Evolutionary conservation across 2,329 filamentous ascomycete species (phyloP), one percentile per base, ranked within the genome.

Genomic region (Triangularia setosa): DNA sequence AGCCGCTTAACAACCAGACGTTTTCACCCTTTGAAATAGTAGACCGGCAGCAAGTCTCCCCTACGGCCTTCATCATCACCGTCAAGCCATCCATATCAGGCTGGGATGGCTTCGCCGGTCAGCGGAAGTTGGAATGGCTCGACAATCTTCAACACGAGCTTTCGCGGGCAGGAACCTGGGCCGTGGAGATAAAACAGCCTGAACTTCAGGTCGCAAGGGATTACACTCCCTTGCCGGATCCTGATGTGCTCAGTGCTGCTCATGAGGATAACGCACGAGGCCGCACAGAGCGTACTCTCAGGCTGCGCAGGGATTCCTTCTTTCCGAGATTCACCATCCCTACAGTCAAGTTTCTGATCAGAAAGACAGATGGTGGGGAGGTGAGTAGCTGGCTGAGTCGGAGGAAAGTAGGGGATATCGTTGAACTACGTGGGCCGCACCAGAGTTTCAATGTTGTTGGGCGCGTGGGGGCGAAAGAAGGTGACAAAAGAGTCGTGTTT

Each of bases 141-240:
- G 40, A 40, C 11, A 40, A 5, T 2, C 35, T 40, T 14, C 35
- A 48, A 18, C 70, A 77, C 11, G 81, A 81, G 24, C 89, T 87
- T 85, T 76, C 77, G 53, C 81, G 85, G 54, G 81, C 84, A 63
- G 90, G 90, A 4, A 83, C 96, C 52, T 96, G 92, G 90, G 93
- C 90, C 67, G 89, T 98, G 33, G 90, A 97, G 79, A 87, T 97
- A 73, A 97, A 96, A 79, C 95, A 98, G 78, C 95, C 95, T 1
- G 89, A 97, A 75, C 79, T 98, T 64, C 93, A 97, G 77, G 96
- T 99, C 70, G 91, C 92, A 53, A 81, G 95, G 67, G 88, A 92
- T 64, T 99, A 99, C 77, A 98, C 95, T 3, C 93, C 94, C 0
- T 80, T 99, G 0, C 94, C 92, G 0, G 83, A 48, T 5, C 33